Evolutionary conservation across 129 eudicot species (phyloP).

Genomic region (Helianthus annuus): DNA sequence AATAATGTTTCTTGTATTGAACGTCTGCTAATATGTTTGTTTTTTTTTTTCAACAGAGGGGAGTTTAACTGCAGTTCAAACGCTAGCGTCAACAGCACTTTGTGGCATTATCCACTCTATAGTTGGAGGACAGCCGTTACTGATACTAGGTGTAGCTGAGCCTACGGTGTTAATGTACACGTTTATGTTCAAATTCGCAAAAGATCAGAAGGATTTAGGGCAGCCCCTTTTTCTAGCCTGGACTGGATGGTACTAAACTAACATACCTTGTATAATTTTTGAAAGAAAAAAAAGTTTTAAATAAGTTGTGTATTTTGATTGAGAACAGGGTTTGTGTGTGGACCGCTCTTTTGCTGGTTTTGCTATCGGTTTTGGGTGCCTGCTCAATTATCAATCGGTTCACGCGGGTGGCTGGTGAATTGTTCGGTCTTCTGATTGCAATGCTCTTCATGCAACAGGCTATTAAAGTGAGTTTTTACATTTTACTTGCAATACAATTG

Average conservation of each 20-base stretch:
- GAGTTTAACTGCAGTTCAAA: constrained; percentile 88
- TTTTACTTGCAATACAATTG: background rate
- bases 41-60: constrained; percentile 57
- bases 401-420: constrained; percentile 94
- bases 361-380: constrained; percentile 88
- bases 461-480: constrained; percentile 61
- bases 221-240: constrained; percentile 82
- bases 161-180: constrained; percentile 98
- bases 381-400: constrained; percentile 95
- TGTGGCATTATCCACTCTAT: constrained; percentile 95
- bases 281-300: constrained; percentile 6
- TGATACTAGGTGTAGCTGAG: constrained; percentile 96
- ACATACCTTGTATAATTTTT: constrained; percentile 17
- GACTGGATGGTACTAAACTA: constrained; percentile 80
- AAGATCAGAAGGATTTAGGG: constrained; percentile 90
- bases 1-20: background rate
- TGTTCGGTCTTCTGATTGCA: constrained; percentile 93
- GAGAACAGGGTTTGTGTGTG: constrained; percentile 92
- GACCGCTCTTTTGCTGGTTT: constrained; percentile 93
- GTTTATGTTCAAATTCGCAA: constrained; percentile 90
- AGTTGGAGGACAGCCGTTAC: constrained; percentile 92
- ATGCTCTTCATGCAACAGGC: constrained; percentile 99
- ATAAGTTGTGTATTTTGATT: constrained; percentile 16
- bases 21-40: constrained; percentile 9
- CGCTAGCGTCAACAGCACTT: constrained; percentile 90